Evolutionary conservation across 257 asterid species (phyloP), one percentile per base, ranked within the genome.

Genomic region (Ocimum tenuiflorum): DNA sequence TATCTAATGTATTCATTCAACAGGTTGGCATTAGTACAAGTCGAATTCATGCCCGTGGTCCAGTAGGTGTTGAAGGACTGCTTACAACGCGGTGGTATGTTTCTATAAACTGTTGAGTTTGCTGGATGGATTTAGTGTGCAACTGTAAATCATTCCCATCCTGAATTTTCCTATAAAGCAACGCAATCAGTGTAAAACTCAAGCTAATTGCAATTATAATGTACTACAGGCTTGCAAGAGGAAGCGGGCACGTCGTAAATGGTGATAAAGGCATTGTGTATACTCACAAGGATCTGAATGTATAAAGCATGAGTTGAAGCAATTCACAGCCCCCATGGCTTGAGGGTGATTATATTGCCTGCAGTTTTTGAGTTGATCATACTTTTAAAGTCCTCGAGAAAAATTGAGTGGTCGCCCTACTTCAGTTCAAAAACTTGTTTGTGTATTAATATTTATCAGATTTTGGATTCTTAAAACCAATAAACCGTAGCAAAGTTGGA

Each of bases 21-120:
- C 75, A 92, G 98, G 98, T 92, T 41, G 98, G 98, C 68, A 84
- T 89, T 55, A 92, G 98, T 73, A 92, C 96, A 7, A 87, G 97
- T 72, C 86, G 96, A 73, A 89, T 92, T 64, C 98, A 92, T 77
- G 98, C 98, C 27, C 96, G 98, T 60, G 98, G 98, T 42, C 98
- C 98, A 5, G 98, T 92, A 18, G 97, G 98, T 24, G 96, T 89
- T 42, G 97, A 92, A 79, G 98, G 97, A 61, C 73, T 92, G 79
- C 89, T 92, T 17, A 92, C 98, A 19, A 87, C 96, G 13, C 72
- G 96, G 78, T 92, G 97, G 97, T 87, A 82, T 51, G 77, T 35
- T 72, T 74, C 38, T 49, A 8, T 14, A 4, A 4, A 27, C 31
- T 27, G 3, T 4, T 27, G 3, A 27, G 2, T 27, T 27, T 27